Conservation (phyloP, 2,329 filamentous ascomycete species). For the Aspergillus intermedius region DNA sequence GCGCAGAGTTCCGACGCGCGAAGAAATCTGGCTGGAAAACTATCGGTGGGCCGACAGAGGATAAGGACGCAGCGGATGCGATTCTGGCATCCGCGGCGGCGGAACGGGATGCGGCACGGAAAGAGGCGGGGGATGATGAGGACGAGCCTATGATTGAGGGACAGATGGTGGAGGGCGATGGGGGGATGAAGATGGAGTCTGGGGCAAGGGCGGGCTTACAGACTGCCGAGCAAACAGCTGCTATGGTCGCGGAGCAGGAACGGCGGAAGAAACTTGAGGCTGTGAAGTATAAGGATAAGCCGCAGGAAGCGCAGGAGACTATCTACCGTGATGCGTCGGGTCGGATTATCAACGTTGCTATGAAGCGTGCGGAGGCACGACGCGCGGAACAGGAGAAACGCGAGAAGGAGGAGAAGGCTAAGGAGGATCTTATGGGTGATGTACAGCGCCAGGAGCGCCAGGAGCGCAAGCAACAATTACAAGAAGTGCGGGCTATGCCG, state of each 20-base stretch:
- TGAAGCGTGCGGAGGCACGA: conserved; percentile 84
- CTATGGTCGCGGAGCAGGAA: conserved; percentile 61
- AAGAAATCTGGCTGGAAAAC: conserved; percentile 79
- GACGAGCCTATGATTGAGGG: conserved; percentile 38
- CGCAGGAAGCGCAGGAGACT: conserved; percentile 60
- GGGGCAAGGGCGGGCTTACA: conserved; percentile 85
- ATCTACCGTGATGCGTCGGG: conserved; percentile 94
- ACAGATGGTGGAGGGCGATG: conserved; percentile 25
- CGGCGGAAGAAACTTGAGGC: conserved; percentile 42
- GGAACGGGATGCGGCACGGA: conserved; percentile 52
- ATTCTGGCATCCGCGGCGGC: conserved; percentile 68
- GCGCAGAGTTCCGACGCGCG: conserved; percentile 57
- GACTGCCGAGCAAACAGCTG: conserved; percentile 69
- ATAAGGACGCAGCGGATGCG: conserved; percentile 65
- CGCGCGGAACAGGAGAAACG: conserved; percentile 67
- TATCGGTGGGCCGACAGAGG: conserved; percentile 49
- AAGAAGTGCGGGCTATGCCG: conserved; percentile 75
- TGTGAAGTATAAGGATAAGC: conserved; percentile 35
- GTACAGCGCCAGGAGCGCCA: conserved; percentile 68
- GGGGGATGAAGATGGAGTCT: conserved; percentile 66
- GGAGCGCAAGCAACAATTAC: conserved; percentile 59
- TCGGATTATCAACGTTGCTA: conserved; percentile 83
- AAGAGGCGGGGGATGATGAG: conserved; percentile 42
- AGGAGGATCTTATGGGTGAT: conserved; percentile 72
- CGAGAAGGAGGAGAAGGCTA: conserved; percentile 57